Percentiles rank a stretch among this genome's conserved stretches.
Conservation (phyloP, 257 asterid genomes). For the Nicotiana benthamiana region DNA sequence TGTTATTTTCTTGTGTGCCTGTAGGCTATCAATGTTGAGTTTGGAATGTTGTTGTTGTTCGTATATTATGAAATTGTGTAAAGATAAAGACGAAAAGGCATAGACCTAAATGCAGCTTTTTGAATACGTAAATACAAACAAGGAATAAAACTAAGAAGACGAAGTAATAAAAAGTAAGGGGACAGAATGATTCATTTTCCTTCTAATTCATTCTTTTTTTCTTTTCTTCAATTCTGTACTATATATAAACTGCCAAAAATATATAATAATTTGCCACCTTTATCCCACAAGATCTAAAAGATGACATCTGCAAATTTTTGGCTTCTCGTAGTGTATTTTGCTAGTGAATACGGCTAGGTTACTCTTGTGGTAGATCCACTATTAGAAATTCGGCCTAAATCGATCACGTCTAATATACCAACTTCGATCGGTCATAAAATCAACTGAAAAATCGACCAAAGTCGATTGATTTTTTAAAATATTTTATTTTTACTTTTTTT, state of each 20-base stretch:
- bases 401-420: no score
- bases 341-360: neutral
- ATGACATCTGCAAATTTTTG: neutral
- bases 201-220: neutral
- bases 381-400: no score
- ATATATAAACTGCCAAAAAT: neutral
- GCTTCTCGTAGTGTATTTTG: neutral
- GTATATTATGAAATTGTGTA: neutral
- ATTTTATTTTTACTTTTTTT: no score
- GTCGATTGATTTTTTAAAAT: no score
- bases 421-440: no score
- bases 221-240: neutral
- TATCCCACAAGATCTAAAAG: neutral
- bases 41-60: neutral
- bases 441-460: no score
- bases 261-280: neutral
- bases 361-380: no score
- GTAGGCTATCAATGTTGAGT: no score
- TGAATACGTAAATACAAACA: conserved; percentile 15
- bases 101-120: conserved; percentile 2
- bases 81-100: conserved; percentile 1
- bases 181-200: conserved; percentile 9
- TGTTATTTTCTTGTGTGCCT: no score
- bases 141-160: conserved; percentile 22
- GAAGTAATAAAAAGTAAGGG: conserved; percentile 6